Evolutionary conservation across 2,329 filamentous ascomycete genomes (phyloP).

Genomic region (Gliomastix tumulicola): DNA sequence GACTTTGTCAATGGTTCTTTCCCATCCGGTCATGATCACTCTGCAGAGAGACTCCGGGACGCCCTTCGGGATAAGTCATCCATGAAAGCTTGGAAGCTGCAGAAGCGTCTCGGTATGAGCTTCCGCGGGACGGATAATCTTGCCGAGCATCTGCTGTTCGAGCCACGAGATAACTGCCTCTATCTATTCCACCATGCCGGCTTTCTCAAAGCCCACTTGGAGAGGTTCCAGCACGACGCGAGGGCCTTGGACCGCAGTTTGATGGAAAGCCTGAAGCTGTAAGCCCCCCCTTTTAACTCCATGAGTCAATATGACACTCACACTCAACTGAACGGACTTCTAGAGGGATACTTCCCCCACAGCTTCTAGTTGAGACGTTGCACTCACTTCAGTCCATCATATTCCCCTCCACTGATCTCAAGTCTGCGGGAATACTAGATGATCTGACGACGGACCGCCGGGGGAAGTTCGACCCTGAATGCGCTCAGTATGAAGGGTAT

Average conservation of each 20-base stretch:
- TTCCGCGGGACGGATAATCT: background rate
- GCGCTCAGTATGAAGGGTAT: background rate
- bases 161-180: background rate
- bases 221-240: background rate
- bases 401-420: background rate
- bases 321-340: background rate
- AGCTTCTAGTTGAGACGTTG: background rate
- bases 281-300: no score
- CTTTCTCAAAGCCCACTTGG: background rate
- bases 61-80: no score
- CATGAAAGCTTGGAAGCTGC: background rate
- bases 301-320: background rate
- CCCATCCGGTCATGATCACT: background rate
- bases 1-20: background rate
- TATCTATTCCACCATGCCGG: background rate
- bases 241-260: background rate
- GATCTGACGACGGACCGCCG: background rate
- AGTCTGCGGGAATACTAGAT: background rate
- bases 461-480: background rate
- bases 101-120: background rate
- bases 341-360: background rate
- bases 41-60: background rate
- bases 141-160: background rate
- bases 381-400: background rate
- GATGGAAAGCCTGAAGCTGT: background rate